These are phyloP conservation scores for Adansonia digitata DNA, from an alignment of 345 rosid genomes.

Conservation along the genomic window DNA sequence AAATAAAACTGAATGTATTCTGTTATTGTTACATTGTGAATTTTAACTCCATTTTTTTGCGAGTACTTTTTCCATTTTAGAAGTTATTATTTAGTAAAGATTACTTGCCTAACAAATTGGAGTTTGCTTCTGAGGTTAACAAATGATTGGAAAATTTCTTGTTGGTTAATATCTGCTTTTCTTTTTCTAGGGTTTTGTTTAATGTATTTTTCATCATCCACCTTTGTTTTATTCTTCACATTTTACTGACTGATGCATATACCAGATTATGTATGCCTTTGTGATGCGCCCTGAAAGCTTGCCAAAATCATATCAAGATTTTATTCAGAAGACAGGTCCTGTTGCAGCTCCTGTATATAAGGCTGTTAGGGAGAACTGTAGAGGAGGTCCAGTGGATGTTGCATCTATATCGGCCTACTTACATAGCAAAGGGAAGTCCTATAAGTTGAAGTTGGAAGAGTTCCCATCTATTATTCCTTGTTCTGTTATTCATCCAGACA, in stretches of 20 bases:
- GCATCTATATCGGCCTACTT: constrained; percentile 66
- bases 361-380: constrained; percentile 87
- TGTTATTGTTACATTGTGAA: background rate
- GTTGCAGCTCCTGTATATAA: constrained; percentile 81
- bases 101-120: background rate
- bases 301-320: constrained; percentile 89
- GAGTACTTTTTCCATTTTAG: background rate
- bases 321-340: constrained; percentile 96
- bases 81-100: background rate
- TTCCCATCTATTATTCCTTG: constrained; percentile 86
- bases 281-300: constrained; percentile 96
- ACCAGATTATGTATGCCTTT: constrained; percentile 82
- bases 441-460: constrained; percentile 58
- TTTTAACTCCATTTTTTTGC: background rate
- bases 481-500: constrained; percentile 81
- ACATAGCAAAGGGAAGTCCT: constrained; percentile 40
- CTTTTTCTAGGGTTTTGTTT: background rate
- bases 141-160: background rate
- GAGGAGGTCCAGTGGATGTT: constrained; percentile 79
- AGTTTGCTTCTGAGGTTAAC: background rate
- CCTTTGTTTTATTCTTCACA: background rate
- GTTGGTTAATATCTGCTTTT: background rate
- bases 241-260: constrained; percentile 5
- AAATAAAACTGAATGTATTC: background rate
- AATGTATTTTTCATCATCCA: background rate